Evolutionary conservation across 257 asterid species (phyloP), one percentile per base, ranked within the genome.

Genomic region (Forsythia suspensa): DNA sequence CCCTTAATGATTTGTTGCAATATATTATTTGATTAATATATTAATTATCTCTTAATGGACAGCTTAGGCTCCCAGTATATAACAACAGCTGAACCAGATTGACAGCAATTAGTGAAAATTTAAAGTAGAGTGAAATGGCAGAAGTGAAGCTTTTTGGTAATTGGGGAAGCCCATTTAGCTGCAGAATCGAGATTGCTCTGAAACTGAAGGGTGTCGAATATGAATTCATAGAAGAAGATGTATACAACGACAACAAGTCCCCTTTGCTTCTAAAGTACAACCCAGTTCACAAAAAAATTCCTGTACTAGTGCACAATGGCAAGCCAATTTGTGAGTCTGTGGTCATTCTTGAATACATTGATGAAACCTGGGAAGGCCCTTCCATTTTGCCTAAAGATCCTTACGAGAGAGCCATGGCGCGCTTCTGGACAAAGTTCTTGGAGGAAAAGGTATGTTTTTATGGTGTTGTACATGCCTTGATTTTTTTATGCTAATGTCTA

Each of bases 261-360:
- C 51, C 83, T 38, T 42, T 70, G 52, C 84, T 89, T 70, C 76
- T 89, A 41, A 83, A 89, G 5, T 81, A 80, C 76, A 91, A 88
- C 72, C 93, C 93, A 7, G 3, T 91, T 65, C 52, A 82, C 77
- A 80, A 87, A 42, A 80, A 85, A 71, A 42, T 89, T 20, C 95
- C 93, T 0, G 87, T 87, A 4, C 12, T 89, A 12, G 5, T 90
- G 0, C 91, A 88, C 81, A 86, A 87, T 39, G 91, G 85, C 5
- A 90, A 80, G 10, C 76, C 93, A 18, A 75, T 90, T 21, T 6
- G 24, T 18, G 91, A 89, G 41, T 90, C 95, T 8, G 12, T 74
- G 0, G 57, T 83, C n/a, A 89, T 90, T 63, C 83, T 90, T 36
- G 89, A 90, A 39, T 90, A 90, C 76, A 85, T 90, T 21, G 93